Conservation (phyloP, 2,329 filamentous ascomycete genomes). For the Hymenoscyphus albidus region DNA sequence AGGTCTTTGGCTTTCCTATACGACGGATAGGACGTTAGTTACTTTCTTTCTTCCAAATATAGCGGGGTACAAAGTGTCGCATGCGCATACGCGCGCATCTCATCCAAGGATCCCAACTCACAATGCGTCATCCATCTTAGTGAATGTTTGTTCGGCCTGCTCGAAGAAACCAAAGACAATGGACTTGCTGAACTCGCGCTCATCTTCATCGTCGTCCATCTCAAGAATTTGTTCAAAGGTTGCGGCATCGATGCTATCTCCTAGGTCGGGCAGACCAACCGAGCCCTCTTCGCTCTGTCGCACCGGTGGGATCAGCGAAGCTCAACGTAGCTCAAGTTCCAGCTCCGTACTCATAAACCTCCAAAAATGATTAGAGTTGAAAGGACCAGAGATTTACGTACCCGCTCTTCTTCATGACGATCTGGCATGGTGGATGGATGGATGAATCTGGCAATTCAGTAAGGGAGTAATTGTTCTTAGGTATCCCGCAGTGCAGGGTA, state of each 20-base stretch:
- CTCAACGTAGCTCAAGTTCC: neutral
- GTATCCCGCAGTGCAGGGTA: neutral
- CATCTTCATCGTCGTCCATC: constrained; percentile 89
- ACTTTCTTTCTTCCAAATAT: neutral
- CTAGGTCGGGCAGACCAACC: constrained; percentile 50
- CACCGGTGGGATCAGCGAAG: neutral
- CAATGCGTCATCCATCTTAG: constrained; percentile 78
- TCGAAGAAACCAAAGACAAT: constrained; percentile 93
- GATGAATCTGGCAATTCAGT: neutral
- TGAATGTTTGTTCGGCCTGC: constrained; percentile 83
- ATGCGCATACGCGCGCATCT: neutral
- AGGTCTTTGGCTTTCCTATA: constrained; percentile 65
- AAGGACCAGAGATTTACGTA: constrained; percentile 5
- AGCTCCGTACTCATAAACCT: neutral
- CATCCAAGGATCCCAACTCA: constrained; percentile 48
- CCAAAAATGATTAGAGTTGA: too few relatives aligned
- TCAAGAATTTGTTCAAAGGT: constrained; percentile 96
- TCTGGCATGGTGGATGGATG: constrained; percentile 12
- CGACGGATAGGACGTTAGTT: neutral
- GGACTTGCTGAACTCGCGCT: constrained; percentile 80
- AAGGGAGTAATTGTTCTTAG: neutral
- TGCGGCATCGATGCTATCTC: constrained; percentile 69
- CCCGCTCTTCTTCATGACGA: constrained; percentile 22
- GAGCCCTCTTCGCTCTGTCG: constrained; percentile 35
- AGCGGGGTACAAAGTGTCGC: neutral